Base-by-base conservation (phyloP, 2,329 filamentous ascomycete genomes). In the Amauroascus verrucosus region DNA sequence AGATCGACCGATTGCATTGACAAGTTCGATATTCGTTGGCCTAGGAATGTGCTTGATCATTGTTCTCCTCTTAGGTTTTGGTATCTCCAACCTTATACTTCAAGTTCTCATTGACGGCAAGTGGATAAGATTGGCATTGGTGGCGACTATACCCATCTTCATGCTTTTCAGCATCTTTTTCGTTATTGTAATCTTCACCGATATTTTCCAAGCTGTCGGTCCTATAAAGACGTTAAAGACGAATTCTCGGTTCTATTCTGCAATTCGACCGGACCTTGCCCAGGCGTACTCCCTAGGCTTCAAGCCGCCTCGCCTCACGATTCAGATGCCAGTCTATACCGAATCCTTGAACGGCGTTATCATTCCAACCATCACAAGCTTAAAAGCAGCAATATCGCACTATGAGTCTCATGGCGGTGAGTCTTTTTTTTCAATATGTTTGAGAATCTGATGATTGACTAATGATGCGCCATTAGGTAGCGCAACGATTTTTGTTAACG, bases 271-370 rank as follows among this genome's bases (percentile, higher is more conserved):
- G 2, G 57, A 62, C 53, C 49, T 58, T 45, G 43, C 54, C 47
- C 50, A 20, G 11, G 57, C 57, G 2, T 59, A 59, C 43, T 51
- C 59, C 33, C 22, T 58, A 2, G 59, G 59, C 32, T 60, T 60
- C 47, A 57, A 49, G 28, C 55, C 55, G 13, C 32, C 76, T 74
- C 60, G 70, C 14, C 57, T 79, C 56, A 91, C 86, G 2, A 85
- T 94, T 40, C 88, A 95, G 64, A 90, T 86, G 66, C 88, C 88
- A 3, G 86, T 94, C 0, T 94, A 93, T 73, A 93, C 91, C 67
- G 88, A 94, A 67, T 86, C 87, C 59, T 76, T 94, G 2, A 72
- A 72, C 33, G 80, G 75, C 57, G 88, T 94, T 62, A 80, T 81
- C 58, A 70, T 72, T 44, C 78, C 79, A 0, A 81, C 78, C 0